A percentile compares a stretch with the other conserved stretches of the same genome.
Conservation (phyloP, 108 stramenopile species). For the Nitzschia sp. region DNA sequence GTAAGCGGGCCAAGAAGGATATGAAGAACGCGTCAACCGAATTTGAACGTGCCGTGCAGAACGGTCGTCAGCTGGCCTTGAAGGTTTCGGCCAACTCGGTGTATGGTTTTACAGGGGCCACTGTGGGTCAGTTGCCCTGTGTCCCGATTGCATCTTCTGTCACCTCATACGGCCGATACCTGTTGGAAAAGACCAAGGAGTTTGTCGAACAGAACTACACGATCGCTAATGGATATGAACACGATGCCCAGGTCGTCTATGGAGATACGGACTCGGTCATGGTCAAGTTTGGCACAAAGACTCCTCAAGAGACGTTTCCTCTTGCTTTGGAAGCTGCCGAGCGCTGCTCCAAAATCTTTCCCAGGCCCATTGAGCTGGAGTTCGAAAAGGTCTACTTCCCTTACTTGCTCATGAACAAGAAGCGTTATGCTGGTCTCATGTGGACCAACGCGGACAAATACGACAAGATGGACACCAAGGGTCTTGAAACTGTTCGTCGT, state of each 20-base stretch:
- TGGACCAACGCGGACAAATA: constrained; percentile 96
- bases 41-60: constrained; percentile 98
- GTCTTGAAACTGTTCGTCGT: constrained; percentile 98
- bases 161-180: constrained; percentile 94
- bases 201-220: constrained; percentile 96
- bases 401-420: constrained; percentile 99
- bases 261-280: constrained; percentile 99
- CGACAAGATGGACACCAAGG: constrained; percentile 99
- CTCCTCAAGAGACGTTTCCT: constrained; percentile 93
- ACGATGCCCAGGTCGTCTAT: constrained; percentile 97
- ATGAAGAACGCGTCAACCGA: constrained; percentile 98
- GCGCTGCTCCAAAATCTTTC: constrained; percentile 93
- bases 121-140: constrained; percentile 98
- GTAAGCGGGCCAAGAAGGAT: constrained; percentile 98
- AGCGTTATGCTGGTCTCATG: constrained; percentile 98
- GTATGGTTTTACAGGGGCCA: constrained; percentile 99
- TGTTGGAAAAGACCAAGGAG: constrained; percentile 92
- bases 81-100: constrained; percentile 99
- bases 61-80: constrained; percentile 98
- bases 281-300: constrained; percentile 97
- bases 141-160: constrained; percentile 97
- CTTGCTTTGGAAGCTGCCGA: constrained; percentile 95
- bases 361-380: constrained; percentile 87
- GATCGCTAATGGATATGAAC: constrained; percentile 89
- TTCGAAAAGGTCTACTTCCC: constrained; percentile 99